phyloP scores from a whole-genome alignment of 371 early-diverging fungal species.

The Syncephalastrum monosporum region DNA sequence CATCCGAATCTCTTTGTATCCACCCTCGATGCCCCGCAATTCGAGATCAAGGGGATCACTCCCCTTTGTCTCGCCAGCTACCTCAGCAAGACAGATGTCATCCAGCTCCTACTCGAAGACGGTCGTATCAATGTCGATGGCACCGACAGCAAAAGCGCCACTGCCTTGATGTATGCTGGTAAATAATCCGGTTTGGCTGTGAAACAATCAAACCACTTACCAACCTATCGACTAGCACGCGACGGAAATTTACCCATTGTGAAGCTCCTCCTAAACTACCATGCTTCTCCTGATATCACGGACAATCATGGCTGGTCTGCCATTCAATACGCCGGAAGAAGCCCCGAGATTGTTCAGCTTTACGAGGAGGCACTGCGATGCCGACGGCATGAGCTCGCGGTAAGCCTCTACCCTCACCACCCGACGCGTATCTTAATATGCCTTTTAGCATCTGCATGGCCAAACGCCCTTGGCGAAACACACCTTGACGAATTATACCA shows the following conservation, averaged over 20 bases:
- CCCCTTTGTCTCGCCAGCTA: conserved; percentile 77
- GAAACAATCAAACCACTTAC: not conserved
- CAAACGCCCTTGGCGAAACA: conserved; percentile 36
- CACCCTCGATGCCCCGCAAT: conserved; percentile 63
- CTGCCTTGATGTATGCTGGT: conserved; percentile 83
- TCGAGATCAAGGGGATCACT: conserved; percentile 69
- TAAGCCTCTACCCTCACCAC: conserved; percentile 18
- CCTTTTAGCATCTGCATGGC: conserved; percentile 15
- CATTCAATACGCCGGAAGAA: conserved; percentile 63
- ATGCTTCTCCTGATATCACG: conserved; percentile 60
- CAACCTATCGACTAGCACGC: conserved; percentile 41
- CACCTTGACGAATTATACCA: conserved; percentile 47
- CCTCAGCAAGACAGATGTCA: conserved; percentile 65
- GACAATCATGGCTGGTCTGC: conserved; percentile 76
- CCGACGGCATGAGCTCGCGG: conserved; percentile 49
- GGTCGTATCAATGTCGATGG: conserved; percentile 70
- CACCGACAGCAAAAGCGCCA: conserved; percentile 69
- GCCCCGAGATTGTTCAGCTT: conserved; percentile 59
- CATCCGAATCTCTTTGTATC: conserved; percentile 56
- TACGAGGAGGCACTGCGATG: conserved; percentile 58
- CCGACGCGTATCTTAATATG: not conserved
- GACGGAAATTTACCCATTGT: conserved; percentile 69
- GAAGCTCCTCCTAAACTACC: conserved; percentile 52
- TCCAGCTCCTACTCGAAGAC: conserved; percentile 59
- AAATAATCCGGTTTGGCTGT: conserved; percentile 9